Evolutionary conservation across 495 filamentous ascomycete genomes (phyloP).

Genomic region (Podospora australis): DNA sequence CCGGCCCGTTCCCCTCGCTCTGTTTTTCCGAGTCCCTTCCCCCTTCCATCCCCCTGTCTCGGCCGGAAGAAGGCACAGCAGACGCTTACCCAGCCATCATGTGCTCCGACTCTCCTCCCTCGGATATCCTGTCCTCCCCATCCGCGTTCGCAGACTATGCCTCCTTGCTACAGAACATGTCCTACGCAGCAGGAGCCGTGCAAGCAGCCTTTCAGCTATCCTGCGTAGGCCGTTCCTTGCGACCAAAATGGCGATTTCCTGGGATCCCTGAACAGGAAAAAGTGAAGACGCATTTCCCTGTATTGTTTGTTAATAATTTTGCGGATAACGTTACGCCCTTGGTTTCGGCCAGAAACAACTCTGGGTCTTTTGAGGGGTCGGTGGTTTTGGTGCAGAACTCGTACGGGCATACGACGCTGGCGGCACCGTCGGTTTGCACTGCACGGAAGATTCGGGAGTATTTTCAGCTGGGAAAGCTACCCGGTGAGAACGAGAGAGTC

Average conservation of each 20-base stretch:
- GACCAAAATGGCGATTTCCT: constrained; percentile 51
- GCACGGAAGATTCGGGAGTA: constrained; percentile 28
- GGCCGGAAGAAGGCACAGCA: constrained; percentile 36
- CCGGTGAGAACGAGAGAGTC: constrained; percentile 15
- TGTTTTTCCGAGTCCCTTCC: constrained; percentile 29
- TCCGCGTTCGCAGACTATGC: constrained; percentile 44
- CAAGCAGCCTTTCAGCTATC: constrained; percentile 50
- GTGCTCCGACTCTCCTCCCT: constrained; percentile 57
- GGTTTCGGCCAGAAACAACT: constrained; percentile 44
- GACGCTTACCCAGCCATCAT: constrained; percentile 52
- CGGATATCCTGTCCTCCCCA: constrained; percentile 18
- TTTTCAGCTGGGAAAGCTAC: constrained; percentile 31
- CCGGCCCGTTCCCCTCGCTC: constrained; percentile 28
- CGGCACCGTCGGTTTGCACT: constrained; percentile 30
- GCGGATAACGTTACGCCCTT: constrained; percentile 54
- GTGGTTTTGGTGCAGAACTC: constrained; percentile 50
- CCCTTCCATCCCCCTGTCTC: constrained; percentile 17
- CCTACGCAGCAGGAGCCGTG: constrained; percentile 47
- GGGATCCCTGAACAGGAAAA: constrained; percentile 33
- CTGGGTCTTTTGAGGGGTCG: constrained; percentile 43
- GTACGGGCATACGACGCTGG: constrained; percentile 39
- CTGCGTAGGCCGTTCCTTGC: constrained; percentile 53
- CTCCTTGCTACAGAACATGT: constrained; percentile 39
- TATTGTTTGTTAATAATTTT: constrained; percentile 50
- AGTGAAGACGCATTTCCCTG: constrained; percentile 43